Base-by-base conservation (phyloP, 2,329 filamentous ascomycete genomes). In the Verticillium nonalfalfae region DNA sequence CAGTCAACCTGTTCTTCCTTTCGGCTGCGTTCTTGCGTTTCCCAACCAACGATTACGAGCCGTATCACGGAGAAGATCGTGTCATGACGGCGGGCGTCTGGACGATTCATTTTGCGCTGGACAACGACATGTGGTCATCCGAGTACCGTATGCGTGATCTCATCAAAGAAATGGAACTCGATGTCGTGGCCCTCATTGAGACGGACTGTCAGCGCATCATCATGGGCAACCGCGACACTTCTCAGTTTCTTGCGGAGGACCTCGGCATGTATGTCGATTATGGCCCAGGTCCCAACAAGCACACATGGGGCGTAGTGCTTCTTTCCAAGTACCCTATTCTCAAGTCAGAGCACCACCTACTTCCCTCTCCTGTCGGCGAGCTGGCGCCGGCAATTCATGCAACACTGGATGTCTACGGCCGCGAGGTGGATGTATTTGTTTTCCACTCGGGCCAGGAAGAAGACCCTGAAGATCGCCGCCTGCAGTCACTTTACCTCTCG, bases 401-500 rank as follows among this genome's bases (percentile, higher is more conserved):
- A n/a, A 98, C 95, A 0, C 82, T 99, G 38, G 90, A 97, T 70
- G 90, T 93, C 56, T 97, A 98, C 73, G 95, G 93, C 57, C 88
- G 93, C 68, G 79, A 91, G 59, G 85, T 99, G 10, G 95, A 99
- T 68, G 90, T 98, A 2, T 96, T 97, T 65, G 95, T 99, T 60
- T 99, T 99, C 85, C 95, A 99, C 78, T 98, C 94, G 0, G 95
- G 95, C 13, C 95, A 99, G 73, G 94, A 99, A 76, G 95, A 99
- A 75, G 95, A 99, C 69, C 87, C 88, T 0, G 94, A 98, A 73
- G 95, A 99, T 69, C 85, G 95, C 60, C 85, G 93, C 34, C 81
- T 96, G 59, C 95, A 99, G 77, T 86, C 87, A 0, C 85, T 92
- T 72, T 99, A 97, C 70, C 82, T 99, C 9, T 84, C 93, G 1